Base-by-base conservation (phyloP, 1,284 basidiomycete genomes). In the Trametes pubescens region DNA sequence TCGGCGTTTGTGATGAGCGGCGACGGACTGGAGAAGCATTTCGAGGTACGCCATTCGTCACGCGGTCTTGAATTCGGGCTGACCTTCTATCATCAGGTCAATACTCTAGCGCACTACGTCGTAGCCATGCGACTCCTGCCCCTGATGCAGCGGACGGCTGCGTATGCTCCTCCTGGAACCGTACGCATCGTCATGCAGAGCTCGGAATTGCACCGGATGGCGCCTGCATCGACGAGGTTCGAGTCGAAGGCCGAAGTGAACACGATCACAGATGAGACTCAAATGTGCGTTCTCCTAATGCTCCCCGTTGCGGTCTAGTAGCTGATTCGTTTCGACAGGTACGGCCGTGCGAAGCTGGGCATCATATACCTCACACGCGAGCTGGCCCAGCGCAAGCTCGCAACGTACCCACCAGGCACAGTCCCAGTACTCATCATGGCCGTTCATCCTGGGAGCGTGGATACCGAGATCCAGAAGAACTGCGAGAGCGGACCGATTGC, bases 21-120 rank as follows among this genome's bases (percentile, higher is more conserved):
- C 4, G 74, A 76, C 48, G 73, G 74, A 0, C 59, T 76, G 11
- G 73, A 72, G 56, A 64, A 69, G 46, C 73, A 76, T 38, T 75
- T 73, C 47, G 70, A 70, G 64, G 71, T 70, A 52, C 18, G 65
- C 56, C 2, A 16, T 2, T 38, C 18, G n/a, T 2, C 11, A 18
- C 51, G 29, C 49, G 13, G 18, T 13, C 38, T 22, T 34, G 14
- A 2, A 8, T 38, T 1, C 18, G 16, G 16, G 48, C 10, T 18
- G 24, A 13, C 56, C 2, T 22, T 21, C 13, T 53, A 21, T 16
- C n/a, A 1, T 9, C 32, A 73, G 70, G 64, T 71, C n/a, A 73
- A 74, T 61, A 69, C 69, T 55, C 63, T 74, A 11, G 66, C 68
- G 21, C 71, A 74, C 60, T 71, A 69, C 49, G 67, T 73, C 2